These are phyloP conservation scores for Xylariaceae sp. DNA, from an alignment of 2,329 filamentous ascomycete species.

Conservation along the genomic window DNA sequence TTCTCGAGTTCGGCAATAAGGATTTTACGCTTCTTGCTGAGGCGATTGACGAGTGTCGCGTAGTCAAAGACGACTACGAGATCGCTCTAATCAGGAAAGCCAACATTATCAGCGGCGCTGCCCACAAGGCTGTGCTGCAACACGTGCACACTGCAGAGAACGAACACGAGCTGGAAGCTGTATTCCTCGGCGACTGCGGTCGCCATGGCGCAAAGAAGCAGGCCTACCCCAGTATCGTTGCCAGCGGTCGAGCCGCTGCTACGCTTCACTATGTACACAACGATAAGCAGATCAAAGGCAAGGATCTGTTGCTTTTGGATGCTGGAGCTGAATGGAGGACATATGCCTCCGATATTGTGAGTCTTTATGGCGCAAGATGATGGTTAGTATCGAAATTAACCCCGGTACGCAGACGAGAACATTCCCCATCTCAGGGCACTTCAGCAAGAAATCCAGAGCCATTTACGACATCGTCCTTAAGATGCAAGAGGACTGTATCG, in stretches of 20 bases:
- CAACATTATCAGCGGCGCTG: conserved; percentile 65
- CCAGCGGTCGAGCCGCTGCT: conserved; percentile 72
- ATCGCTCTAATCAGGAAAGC: conserved; percentile 69
- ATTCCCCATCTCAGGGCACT: conserved; percentile 74
- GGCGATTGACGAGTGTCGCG: conserved; percentile 65
- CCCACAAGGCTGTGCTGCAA: conserved; percentile 60
- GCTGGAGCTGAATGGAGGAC: conserved; percentile 74
- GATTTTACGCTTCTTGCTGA: conserved; percentile 54
- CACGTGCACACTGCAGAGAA: conserved; percentile 62
- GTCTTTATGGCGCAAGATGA: conserved; percentile 16
- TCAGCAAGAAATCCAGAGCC: conserved; percentile 63
- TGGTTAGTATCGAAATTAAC: background rate
- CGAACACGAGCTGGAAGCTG: conserved; percentile 78
- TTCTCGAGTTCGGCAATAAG: conserved; percentile 64
- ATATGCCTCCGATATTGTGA: conserved; percentile 65
- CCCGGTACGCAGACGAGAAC: conserved; percentile 64
- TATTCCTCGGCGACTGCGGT: conserved; percentile 74
- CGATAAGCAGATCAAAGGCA: conserved; percentile 62
- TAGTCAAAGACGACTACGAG: conserved; percentile 72
- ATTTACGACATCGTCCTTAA: conserved; percentile 80
- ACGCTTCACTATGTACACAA: conserved; percentile 88
- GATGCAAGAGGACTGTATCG: conserved; percentile 81
- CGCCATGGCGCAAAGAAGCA: conserved; percentile 73
- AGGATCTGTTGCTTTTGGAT: conserved; percentile 79
- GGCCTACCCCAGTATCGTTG: conserved; percentile 84